Conservation (phyloP, 108 stramenopile species). For the Cyclotella distinguenda region DNA sequence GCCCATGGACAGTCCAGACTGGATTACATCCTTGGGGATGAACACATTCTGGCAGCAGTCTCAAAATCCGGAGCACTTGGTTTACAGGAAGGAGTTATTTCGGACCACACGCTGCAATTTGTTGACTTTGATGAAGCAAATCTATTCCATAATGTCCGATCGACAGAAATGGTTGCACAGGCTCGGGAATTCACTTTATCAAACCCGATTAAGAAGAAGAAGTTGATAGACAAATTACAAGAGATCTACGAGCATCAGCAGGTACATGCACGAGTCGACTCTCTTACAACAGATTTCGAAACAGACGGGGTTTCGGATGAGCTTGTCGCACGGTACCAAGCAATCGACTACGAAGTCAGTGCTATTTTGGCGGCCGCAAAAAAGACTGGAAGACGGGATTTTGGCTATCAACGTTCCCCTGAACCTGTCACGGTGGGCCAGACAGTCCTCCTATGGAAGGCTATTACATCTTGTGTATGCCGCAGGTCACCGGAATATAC, state of each 20-base stretch:
- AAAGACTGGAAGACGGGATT: not conserved
- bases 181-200: not conserved
- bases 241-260: not conserved
- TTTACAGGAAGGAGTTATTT: not conserved
- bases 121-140: not conserved
- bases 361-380: not conserved
- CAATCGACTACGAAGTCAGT: not conserved
- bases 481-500: not conserved
- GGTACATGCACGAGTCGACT: not conserved
- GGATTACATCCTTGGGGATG: conserved; percentile 7
- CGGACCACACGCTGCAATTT: not conserved
- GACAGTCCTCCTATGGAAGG: not conserved
- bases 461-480: not conserved
- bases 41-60: not conserved
- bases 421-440: not conserved
- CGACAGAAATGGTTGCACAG: no score
- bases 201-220: not conserved
- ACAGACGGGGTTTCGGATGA: not conserved
- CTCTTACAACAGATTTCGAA: not conserved
- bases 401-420: not conserved
- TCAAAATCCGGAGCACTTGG: not conserved
- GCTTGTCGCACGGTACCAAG: not conserved
- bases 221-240: not conserved
- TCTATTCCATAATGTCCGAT: not conserved
- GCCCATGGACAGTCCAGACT: not conserved